Evolutionary conservation across 805 yeast species (phyloP).

Genomic region (Nadsonia fulvescens): DNA sequence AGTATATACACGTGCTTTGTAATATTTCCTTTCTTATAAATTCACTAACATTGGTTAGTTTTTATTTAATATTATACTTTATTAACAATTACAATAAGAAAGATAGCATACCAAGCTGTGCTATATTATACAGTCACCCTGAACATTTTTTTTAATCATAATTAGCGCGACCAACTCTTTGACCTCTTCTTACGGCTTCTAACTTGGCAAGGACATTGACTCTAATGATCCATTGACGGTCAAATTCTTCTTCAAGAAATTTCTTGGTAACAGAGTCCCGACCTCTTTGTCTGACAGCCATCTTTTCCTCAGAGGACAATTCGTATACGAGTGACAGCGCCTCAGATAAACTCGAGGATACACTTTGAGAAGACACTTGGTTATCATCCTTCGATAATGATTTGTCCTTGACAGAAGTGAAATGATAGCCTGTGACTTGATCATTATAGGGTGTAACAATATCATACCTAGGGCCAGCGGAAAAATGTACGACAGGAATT

Average conservation of each 20-base stretch:
- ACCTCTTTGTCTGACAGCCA: slow-evolving; percentile 28
- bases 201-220: slow-evolving; percentile 11
- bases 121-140: too few species aligned
- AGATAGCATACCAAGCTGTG: too few species aligned
- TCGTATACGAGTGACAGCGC: slow-evolving; percentile 28
- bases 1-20: too few species aligned
- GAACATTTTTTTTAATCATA: slow-evolving; percentile 11
- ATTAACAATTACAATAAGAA: too few species aligned
- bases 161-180: slow-evolving; percentile 8
- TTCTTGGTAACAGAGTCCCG: slow-evolving; percentile 21
- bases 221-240: slow-evolving; percentile 29
- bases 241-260: slow-evolving; percentile 48
- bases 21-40: too few species aligned
- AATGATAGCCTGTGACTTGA: background rate
- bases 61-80: too few species aligned
- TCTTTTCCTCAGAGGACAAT: slow-evolving; percentile 21
- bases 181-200: slow-evolving; percentile 9
- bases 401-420: background rate
- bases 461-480: slow-evolving; percentile 88
- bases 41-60: too few species aligned
- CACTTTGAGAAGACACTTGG: too few species aligned
- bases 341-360: slow-evolving; percentile 31
- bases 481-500: slow-evolving; percentile 79
- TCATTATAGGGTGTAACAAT: slow-evolving; percentile 39
- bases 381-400: slow-evolving; percentile 8